These are phyloP conservation scores for Phycomyces blakesleeanus DNA, from an alignment of 192 early-diverging fungal species.

Conservation along the genomic window DNA sequence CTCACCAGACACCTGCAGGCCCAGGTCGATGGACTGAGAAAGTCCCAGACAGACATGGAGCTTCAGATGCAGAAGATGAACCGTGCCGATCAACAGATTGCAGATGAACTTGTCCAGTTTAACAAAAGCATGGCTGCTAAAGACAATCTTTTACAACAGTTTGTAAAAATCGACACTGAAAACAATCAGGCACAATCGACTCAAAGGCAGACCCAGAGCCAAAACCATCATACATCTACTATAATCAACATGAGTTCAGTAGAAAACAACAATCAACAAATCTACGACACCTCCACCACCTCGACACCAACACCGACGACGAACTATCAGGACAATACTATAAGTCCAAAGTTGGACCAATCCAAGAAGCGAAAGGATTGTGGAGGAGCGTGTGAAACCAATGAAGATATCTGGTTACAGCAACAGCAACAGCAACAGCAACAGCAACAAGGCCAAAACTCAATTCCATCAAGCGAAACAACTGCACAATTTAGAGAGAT, in stretches of 20 bases:
- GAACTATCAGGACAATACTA: too few relatives aligned
- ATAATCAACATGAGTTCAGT: too few relatives aligned
- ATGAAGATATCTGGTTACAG: not conserved
- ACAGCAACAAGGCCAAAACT: too few relatives aligned
- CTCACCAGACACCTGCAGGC: constrained; percentile 7
- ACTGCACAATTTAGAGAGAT: too few relatives aligned
- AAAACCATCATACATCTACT: too few relatives aligned
- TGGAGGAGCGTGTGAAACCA: too few relatives aligned
- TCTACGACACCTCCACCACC: not conserved
- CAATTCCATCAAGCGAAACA: too few relatives aligned
- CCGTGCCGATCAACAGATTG: constrained; percentile 2
- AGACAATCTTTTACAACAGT: constrained; percentile 42
- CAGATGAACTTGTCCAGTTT: constrained; percentile 40
- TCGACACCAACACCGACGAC: not conserved
- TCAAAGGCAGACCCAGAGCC: too few relatives aligned
- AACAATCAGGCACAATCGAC: not conserved
- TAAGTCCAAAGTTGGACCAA: too few relatives aligned
- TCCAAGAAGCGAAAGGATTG: not conserved
- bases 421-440: constrained; percentile 4
- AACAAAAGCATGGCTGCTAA: constrained; percentile 44
- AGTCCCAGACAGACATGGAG: constrained; percentile 6
- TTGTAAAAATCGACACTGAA: constrained; percentile 7
- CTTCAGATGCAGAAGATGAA: not conserved
- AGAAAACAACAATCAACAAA: not conserved
- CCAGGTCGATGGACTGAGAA: constrained; percentile 13